These are phyloP conservation scores for Penicillium sp. DNA, from an alignment of 2,329 filamentous ascomycete species.

Conservation along the genomic window DNA sequence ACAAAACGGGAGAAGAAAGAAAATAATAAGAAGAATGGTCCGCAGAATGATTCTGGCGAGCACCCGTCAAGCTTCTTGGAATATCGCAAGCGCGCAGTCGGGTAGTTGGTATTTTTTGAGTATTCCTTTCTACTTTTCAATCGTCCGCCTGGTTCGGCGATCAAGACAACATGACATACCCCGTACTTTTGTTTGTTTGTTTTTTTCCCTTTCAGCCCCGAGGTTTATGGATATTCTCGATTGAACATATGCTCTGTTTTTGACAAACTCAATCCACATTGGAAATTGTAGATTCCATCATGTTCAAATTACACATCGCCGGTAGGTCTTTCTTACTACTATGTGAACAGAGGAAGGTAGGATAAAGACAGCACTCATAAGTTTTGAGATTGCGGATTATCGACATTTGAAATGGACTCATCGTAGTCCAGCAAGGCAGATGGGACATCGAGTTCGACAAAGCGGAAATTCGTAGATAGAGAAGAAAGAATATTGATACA, in stretches of 20 bases:
- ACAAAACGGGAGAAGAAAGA: slow-evolving; percentile 34
- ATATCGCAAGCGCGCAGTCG: slow-evolving; percentile 42
- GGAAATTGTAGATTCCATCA: background rate
- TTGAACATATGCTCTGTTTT: background rate
- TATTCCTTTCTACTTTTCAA: background rate
- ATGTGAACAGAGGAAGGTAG: background rate
- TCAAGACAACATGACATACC: background rate
- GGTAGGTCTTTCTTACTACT: no score
- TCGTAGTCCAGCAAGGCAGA: background rate
- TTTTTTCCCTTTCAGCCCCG: background rate
- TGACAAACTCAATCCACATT: background rate
- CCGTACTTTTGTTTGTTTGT: background rate
- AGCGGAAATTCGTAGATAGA: background rate
- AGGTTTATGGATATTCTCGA: background rate
- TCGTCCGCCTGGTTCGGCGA: background rate
- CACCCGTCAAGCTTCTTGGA: slow-evolving; percentile 43
- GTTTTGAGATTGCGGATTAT: background rate
- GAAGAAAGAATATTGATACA: background rate
- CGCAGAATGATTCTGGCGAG: slow-evolving; percentile 5
- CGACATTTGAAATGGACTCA: background rate
- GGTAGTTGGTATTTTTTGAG: slow-evolving; percentile 9
- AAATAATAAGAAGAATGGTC: slow-evolving; percentile 25
- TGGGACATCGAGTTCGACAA: background rate
- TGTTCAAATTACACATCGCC: background rate
- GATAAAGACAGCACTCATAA: background rate